These are phyloP conservation scores for Lyophyllum shimeji DNA, from an alignment of 768 basidiomycete species.

Conservation along the genomic window DNA sequence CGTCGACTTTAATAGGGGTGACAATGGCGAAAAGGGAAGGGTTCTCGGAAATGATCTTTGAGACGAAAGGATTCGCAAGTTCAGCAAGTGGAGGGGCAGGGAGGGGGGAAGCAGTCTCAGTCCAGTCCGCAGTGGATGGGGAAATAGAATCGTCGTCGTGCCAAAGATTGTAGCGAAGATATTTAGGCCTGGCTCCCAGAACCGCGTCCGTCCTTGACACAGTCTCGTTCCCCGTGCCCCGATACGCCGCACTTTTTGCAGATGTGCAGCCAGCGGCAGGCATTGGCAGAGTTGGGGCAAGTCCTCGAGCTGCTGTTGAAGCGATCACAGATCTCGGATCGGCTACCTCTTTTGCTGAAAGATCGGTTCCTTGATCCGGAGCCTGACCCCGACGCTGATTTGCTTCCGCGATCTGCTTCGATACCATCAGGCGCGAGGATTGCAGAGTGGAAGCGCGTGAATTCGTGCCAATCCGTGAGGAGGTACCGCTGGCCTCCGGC, in stretches of 20 bases:
- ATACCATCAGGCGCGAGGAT: conserved; percentile 10
- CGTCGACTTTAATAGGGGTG: conserved; percentile 23
- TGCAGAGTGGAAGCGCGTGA: conserved; percentile 1
- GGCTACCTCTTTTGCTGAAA: neutral
- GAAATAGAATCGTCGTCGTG: neutral
- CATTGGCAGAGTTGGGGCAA: neutral
- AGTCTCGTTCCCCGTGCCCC: conserved; percentile 15
- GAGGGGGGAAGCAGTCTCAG: conserved; percentile 12
- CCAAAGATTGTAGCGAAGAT: conserved; percentile 19
- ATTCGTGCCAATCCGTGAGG: conserved; percentile 11
- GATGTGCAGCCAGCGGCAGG: neutral
- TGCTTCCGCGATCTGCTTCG: neutral
- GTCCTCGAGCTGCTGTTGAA: neutral
- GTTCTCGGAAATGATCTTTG: conserved; percentile 24
- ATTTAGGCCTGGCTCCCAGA: conserved; percentile 7
- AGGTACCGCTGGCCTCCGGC: conserved; percentile 13
- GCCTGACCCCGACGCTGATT: neutral
- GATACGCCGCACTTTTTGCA: neutral
- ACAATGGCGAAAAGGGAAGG: conserved; percentile 32
- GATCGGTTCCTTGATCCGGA: neutral
- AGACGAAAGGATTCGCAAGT: conserved; percentile 13
- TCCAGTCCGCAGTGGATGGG: conserved; percentile 16
- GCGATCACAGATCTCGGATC: neutral
- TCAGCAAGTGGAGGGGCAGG: conserved; percentile 14
- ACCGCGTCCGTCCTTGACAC: conserved; percentile 6